A percentile compares a stretch with the other conserved stretches of the same genome.
These are phyloP conservation scores for Nemania sp. DNA, from an alignment of 2,329 filamentous ascomycete genomes.

Conservation along the genomic window DNA sequence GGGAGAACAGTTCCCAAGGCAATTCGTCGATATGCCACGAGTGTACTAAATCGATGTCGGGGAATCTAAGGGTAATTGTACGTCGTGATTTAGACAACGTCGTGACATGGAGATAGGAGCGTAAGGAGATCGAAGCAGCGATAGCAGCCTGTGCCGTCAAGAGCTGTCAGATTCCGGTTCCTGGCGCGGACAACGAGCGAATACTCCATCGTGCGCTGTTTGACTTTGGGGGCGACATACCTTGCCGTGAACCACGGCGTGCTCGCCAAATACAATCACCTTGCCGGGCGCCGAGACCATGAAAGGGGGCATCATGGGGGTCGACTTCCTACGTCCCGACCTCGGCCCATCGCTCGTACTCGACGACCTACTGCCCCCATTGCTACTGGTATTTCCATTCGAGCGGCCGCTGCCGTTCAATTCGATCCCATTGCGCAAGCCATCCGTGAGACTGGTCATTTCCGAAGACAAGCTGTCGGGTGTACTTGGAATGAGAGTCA, in stretches of 20 bases:
- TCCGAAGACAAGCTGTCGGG: conserved; percentile 39
- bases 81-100: conserved; percentile 90
- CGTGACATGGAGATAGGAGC: conserved; percentile 95
- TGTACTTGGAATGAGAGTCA: conserved; percentile 36
- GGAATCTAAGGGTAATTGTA: conserved; percentile 85
- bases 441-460: conserved; percentile 42
- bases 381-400: conserved; percentile 41
- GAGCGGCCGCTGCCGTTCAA: conserved; percentile 33
- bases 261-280: conserved; percentile 97
- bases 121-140: conserved; percentile 90
- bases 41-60: conserved; percentile 86
- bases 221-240: conserved; percentile 48
- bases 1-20: conserved; percentile 82
- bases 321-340: conserved; percentile 61
- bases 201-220: background rate
- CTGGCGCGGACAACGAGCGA: background rate
- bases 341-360: conserved; percentile 43
- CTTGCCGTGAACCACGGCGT: conserved; percentile 97
- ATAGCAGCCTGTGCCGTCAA: conserved; percentile 71
- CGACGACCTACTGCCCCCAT: conserved; percentile 38
- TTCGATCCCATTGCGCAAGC: conserved; percentile 35
- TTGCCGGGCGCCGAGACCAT: conserved; percentile 99
- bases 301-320: conserved; percentile 80
- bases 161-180: background rate
- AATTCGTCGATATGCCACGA: conserved; percentile 93